phyloP scores from a whole-genome alignment of 1,139 yeast species.

The Yamadazyma kanchanaburiensis region DNA sequence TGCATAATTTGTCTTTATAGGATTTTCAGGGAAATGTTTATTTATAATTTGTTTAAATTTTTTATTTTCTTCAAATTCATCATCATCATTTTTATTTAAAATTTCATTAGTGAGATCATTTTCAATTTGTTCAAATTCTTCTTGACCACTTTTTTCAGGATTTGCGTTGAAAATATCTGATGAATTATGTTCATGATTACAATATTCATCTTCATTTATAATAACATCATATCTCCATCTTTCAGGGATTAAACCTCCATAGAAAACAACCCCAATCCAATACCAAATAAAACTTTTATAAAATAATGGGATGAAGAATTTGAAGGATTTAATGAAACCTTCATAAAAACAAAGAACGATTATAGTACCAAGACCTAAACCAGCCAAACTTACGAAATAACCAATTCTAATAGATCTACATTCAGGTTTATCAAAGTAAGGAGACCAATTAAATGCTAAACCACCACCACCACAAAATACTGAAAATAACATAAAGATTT shows the following conservation, averaged over 20 bases:
- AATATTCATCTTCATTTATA: constrained; percentile 38
- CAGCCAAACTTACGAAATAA: constrained; percentile 80
- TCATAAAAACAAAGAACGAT: constrained; percentile 53
- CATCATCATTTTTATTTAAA: constrained; percentile 9
- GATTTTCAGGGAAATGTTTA: constrained; percentile 54
- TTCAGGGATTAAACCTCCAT: constrained; percentile 88
- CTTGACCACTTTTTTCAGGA: constrained; percentile 40
- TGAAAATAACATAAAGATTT: constrained; percentile 58
- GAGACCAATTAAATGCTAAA: constrained; percentile 82
- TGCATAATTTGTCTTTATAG: constrained; percentile 40
- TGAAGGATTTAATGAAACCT: constrained; percentile 51
- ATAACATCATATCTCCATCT: constrained; percentile 71
- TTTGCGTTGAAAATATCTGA: constrained; percentile 35
- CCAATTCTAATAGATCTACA: constrained; percentile 74
- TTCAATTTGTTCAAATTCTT: constrained; percentile 44
- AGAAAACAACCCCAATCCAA: constrained; percentile 77
- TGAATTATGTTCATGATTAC: constrained; percentile 27
- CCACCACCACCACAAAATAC: constrained; percentile 68
- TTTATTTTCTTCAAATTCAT: constrained; percentile 16
- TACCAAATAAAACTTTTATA: constrained; percentile 72
- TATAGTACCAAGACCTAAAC: constrained; percentile 68
- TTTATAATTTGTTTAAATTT: constrained; percentile 35
- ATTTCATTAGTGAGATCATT: constrained; percentile 24
- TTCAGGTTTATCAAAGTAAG: constrained; percentile 83
- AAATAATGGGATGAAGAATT: constrained; percentile 58